Base-by-base conservation (phyloP, 2,329 filamentous ascomycete genomes). In the Aureobasidium sp. region DNA sequence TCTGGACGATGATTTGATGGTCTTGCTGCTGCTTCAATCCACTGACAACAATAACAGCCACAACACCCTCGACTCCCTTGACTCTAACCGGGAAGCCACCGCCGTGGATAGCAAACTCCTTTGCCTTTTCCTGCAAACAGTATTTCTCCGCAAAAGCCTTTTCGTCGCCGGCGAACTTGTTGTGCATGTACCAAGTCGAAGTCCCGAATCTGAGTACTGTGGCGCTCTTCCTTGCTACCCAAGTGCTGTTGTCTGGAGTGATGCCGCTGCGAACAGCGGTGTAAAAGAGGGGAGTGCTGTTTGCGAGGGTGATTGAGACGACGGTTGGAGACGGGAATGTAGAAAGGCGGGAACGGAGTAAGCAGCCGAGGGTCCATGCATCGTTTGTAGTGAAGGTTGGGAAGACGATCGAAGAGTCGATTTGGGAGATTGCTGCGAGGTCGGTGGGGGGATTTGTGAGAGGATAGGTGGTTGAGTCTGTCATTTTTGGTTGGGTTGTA, bases 11-110 rank as follows among this genome's bases (percentile, higher is more conserved):
- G 41, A 92, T 83, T 9, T 84, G 84, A 73, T 94, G 90, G 73
- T 92, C 89, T 76, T 92, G 83, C 68, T 89, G 80, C 74, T 92
- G 87, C 77, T 86, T 87, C 72, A 93, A 73, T 5, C 89, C 90
- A 69, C 85, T 88, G 1, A 93, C 87, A 20, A 92, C 84, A 27
- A 92, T 84, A 0, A 90, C 86, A 0, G 84, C 89, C 9, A 92
- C 85, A 3, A 91, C 76, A 0, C 89, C 89, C 75, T 92, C 89
- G 1, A 92, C 87, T 0, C 87, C 87, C 59, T 77, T 77, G 7
- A 93, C 89, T 8, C 84, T 80, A 36, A 93, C 82, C 0, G 90
- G 90, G 65, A 90, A 84, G 0, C 81, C 90, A 26, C 90, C 90
- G 0, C 90, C 90, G 73, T 92, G 88, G 65, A 92, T 88, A 0